These are phyloP conservation scores for Diaporthe ampelina DNA, from an alignment of 2,329 filamentous ascomycete genomes.

Conservation along the genomic window DNA sequence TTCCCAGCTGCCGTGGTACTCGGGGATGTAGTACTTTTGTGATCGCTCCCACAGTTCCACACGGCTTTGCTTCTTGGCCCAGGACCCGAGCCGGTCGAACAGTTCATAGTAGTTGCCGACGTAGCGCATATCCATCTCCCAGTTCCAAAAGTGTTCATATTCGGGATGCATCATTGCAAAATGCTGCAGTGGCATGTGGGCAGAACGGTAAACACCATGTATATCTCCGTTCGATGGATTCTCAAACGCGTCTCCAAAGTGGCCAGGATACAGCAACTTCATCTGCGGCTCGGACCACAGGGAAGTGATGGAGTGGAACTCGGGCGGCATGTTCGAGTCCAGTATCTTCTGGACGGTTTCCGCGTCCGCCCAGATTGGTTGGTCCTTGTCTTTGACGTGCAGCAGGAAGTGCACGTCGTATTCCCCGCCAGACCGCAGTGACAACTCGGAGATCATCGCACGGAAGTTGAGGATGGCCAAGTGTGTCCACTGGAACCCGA, in stretches of 20 bases:
- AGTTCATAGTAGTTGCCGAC: conserved; percentile 80
- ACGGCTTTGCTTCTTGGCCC: conserved; percentile 77
- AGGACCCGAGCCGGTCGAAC: conserved; percentile 75
- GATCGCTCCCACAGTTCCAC: conserved; percentile 84
- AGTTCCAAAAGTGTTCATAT: conserved; percentile 78
- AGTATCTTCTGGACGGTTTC: conserved; percentile 80
- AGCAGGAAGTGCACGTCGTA: conserved; percentile 87
- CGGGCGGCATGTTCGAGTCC: conserved; percentile 74
- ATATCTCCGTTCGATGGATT: conserved; percentile 70
- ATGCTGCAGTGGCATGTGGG: conserved; percentile 74
- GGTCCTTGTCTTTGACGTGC: conserved; percentile 84
- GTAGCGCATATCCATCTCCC: conserved; percentile 78
- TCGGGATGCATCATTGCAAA: conserved; percentile 74
- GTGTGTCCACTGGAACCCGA: conserved; percentile 82
- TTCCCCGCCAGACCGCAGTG: conserved; percentile 83
- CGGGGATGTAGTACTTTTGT: conserved; percentile 82
- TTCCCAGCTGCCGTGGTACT: conserved; percentile 78
- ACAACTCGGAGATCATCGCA: conserved; percentile 83
- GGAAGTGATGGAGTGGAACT: conserved; percentile 85
- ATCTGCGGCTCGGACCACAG: conserved; percentile 91
- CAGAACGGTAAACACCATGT: conserved; percentile 78
- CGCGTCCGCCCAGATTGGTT: conserved; percentile 86
- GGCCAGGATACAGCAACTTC: conserved; percentile 79
- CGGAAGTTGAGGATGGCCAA: conserved; percentile 86
- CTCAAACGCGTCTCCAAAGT: conserved; percentile 77